Base-by-base conservation (phyloP, 2,329 filamentous ascomycete genomes). In the Arthroderma sp. region DNA sequence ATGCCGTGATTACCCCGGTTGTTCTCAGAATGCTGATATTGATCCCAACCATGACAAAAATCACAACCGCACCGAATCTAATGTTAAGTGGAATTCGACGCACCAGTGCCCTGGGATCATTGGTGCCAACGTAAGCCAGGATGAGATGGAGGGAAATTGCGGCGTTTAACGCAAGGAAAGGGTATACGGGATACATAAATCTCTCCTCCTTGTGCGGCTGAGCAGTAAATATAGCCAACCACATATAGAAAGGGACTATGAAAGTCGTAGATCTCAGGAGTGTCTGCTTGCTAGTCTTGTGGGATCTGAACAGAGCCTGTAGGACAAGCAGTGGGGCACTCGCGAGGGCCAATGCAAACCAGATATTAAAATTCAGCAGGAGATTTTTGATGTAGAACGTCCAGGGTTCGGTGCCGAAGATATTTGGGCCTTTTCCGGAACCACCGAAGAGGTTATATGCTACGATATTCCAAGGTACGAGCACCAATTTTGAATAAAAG, bases 101-200 rank as follows among this genome's bases (percentile, higher is more conserved):
- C 29, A 81, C 61, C 3, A 89, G 56, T 0, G 76, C 75, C 53
- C 74, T 78, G 0, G 81, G 78, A 48, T 85, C 74, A 1, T 75
- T 74, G 22, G 78, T 80, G 11, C 88, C 86, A 40, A 94, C 66
- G 33, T 81, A 80, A 8, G 79, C 72, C 10, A 96, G 72, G 1
- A 93, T 57, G 47, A 93, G 82, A 61, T 96, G 87, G 32, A 93
- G 68, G 3, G 85, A 77, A 43, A 95, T 75, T 6, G 89, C 84
- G 2, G 88, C 88, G 56, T 94, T 95, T 32, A 98, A 71, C 0
- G 84, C 83, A 33, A 98, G 71, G 50, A 89, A 86, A 1, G 91
- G 91, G 57, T 98, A 98, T 2, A 79, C 84, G 0, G 91, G 91
- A 57, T 94, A 98, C 88, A 98, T 96, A 69, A 98, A 98, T 5